Conservation (phyloP, 2,329 filamentous ascomycete species). For the Monilinia fructigena region DNA sequence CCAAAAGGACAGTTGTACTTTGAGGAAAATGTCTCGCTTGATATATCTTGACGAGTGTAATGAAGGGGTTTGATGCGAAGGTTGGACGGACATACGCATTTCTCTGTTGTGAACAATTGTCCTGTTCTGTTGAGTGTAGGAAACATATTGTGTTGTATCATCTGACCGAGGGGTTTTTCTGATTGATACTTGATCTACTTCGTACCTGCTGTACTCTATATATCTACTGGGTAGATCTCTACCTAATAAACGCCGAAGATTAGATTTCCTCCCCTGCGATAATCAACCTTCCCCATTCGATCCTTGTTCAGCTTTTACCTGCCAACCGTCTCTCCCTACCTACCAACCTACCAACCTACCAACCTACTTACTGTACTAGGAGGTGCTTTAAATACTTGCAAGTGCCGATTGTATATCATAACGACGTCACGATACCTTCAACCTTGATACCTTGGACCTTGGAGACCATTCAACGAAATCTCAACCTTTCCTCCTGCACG, state of each 20-base stretch:
- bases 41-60: not conserved
- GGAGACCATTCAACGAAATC: too few species aligned
- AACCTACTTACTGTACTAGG: too few species aligned
- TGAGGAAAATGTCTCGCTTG: not conserved
- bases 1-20: not conserved
- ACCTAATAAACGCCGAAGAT: too few species aligned
- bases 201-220: too few species aligned
- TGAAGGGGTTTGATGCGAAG: conserved; percentile 12
- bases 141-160: not conserved
- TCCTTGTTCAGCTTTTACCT: not conserved
- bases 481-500: not conserved
- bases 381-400: not conserved
- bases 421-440: conserved; percentile 17
- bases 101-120: too few species aligned
- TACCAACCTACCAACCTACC: too few species aligned
- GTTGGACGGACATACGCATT: not conserved
- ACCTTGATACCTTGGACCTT: not conserved
- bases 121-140: not conserved
- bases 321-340: not conserved
- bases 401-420: conserved; percentile 2
- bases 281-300: conserved; percentile 13
- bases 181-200: too few species aligned
- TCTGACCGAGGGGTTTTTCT: not conserved
- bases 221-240: too few species aligned
- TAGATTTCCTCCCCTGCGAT: not conserved